Base-by-base conservation (phyloP, 768 basidiomycete genomes). In the Dioszegia aurantiaca region DNA sequence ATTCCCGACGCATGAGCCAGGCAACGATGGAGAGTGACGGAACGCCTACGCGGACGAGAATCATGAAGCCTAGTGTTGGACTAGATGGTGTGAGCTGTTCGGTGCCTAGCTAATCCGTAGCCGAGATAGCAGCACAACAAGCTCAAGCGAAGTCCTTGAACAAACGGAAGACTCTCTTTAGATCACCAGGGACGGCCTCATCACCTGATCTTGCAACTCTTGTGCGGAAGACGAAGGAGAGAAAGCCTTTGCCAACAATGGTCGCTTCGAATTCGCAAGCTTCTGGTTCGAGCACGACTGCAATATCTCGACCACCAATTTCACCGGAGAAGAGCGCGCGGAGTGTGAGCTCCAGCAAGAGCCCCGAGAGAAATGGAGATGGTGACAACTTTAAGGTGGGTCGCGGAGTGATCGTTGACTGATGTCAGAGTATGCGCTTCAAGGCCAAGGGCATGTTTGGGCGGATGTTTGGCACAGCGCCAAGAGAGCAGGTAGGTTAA, bases 161-260 rank as follows among this genome's bases (percentile, higher is more conserved):
- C 83, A 88, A 88, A 74, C 83, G 89, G 43, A 83, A 89, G 48
- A 89, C 87, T 62, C 84, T 95, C 79, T 92, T 91, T 74, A 82
- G 92, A 57, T 87, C 88, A 19, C 82, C 88, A 11, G 92, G 90
- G 41, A 93, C 90, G 8, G 87, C 90, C 31, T 89, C 88, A 67
- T 90, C 87, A 71, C 93, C 92, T 26, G 92, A 97, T 77, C 81
- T 95, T 21, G 89, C 89, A 3, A 91, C 89, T 10, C 81, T 95
- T 53, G 76, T 92, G 53, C 82, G 86, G 61, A 92, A 91, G 77
- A 87, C 88, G 16, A 89, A 86, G 77, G 87, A 39, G 24, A 23
- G 41, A 2, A 45, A 55, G 17, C 41, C 41, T 4, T 11, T 46
- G n/a, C 54, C 43, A n/a, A 43, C 27, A 33, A 42, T 41, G 39